Percentiles rank a stretch among this genome's conserved stretches.
Conservation (phyloP, 2,329 filamentous ascomycete genomes). For the Pseudogymnoascus pannorum region DNA sequence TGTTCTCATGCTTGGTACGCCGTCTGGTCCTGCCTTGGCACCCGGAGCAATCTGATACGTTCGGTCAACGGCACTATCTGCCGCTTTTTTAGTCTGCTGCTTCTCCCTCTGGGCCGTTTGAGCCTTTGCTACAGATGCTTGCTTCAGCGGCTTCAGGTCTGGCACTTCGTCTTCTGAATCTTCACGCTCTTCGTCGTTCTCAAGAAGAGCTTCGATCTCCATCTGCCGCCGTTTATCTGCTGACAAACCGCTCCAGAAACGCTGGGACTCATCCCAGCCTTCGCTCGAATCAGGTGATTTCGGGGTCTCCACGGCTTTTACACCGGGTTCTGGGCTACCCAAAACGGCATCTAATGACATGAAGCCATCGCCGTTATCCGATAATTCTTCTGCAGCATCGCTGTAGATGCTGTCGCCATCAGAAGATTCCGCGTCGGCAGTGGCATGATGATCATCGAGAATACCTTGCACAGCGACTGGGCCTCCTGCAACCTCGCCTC, state of each 20-base stretch:
- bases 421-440: conserved; percentile 25
- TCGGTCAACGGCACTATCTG: conserved; percentile 18
- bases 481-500: background rate
- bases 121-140: conserved; percentile 17
- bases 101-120: conserved; percentile 15
- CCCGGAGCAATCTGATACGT: conserved; percentile 36
- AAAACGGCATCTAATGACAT: conserved; percentile 67
- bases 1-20: conserved; percentile 34
- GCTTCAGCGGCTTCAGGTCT: conserved; percentile 17
- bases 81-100: background rate
- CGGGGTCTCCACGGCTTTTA: conserved; percentile 19
- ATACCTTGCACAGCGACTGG: conserved; percentile 1
- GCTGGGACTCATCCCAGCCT: conserved; percentile 58
- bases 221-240: conserved; percentile 53
- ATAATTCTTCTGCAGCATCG: conserved; percentile 68
- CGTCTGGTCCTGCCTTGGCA: conserved; percentile 24
- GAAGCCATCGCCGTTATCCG: conserved; percentile 55
- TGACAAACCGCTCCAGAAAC: conserved; percentile 62
- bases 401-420: conserved; percentile 59
- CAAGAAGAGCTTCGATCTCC: conserved; percentile 43
- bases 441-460: conserved; percentile 13
- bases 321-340: conserved; percentile 41
- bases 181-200: conserved; percentile 36
- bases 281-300: conserved; percentile 20
- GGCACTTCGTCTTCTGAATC: conserved; percentile 33